Conservation (phyloP, 2,329 filamentous ascomycete species). For the Aureobasidium sp. region DNA sequence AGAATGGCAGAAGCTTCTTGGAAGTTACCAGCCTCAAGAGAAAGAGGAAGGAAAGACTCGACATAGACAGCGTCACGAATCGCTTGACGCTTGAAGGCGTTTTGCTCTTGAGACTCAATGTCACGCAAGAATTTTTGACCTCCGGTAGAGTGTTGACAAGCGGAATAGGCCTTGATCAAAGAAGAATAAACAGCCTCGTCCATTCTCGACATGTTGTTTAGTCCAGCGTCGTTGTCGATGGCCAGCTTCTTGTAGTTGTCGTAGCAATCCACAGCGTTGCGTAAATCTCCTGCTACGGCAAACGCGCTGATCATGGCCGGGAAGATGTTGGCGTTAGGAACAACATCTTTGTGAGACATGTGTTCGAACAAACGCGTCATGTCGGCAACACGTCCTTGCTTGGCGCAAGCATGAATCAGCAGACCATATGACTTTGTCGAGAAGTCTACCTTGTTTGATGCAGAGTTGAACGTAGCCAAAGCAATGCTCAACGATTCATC, state of each 20-base stretch:
- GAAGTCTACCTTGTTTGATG: slow-evolving; percentile 59
- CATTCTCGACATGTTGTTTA: slow-evolving; percentile 60
- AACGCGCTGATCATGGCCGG: slow-evolving; percentile 94
- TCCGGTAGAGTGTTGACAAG: slow-evolving; percentile 71
- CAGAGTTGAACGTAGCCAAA: slow-evolving; percentile 75
- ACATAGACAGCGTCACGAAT: slow-evolving; percentile 67
- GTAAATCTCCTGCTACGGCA: slow-evolving; percentile 69
- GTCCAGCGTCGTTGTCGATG: slow-evolving; percentile 73
- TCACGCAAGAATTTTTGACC: slow-evolving; percentile 80
- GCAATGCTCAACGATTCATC: slow-evolving; percentile 83
- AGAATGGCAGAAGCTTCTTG: slow-evolving; percentile 69
- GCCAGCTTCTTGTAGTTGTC: slow-evolving; percentile 88
- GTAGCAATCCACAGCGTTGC: slow-evolving; percentile 88
- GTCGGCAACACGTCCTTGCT: slow-evolving; percentile 70
- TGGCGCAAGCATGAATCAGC: slow-evolving; percentile 80
- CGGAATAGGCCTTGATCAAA: slow-evolving; percentile 82
- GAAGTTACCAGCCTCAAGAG: slow-evolving; percentile 63
- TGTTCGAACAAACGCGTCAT: slow-evolving; percentile 90
- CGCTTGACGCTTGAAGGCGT: slow-evolving; percentile 42
- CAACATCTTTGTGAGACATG: slow-evolving; percentile 72
- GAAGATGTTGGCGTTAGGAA: slow-evolving; percentile 75
- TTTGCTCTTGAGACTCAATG: slow-evolving; percentile 42
- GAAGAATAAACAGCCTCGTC: slow-evolving; percentile 84
- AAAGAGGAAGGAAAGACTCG: slow-evolving; percentile 71
- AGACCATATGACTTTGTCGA: slow-evolving; percentile 77